Percentiles rank a stretch among this genome's conserved stretches.
Conservation (phyloP, 495 filamentous ascomycete species). For the Penicillium paradoxum region DNA sequence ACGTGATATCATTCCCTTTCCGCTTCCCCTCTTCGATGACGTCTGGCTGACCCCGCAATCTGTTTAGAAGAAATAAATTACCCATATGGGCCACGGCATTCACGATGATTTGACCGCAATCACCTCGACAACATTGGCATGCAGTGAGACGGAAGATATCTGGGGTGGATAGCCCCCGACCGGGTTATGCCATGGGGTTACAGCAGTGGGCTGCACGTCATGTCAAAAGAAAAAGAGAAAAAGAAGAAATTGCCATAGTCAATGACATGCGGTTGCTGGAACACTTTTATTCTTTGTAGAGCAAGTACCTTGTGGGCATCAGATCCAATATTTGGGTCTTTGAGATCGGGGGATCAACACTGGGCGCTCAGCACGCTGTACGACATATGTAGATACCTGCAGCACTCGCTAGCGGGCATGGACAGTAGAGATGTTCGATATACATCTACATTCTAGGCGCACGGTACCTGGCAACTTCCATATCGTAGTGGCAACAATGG, state of each 20-base stretch:
- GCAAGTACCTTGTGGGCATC: slow-evolving; percentile 28
- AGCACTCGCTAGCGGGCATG: background rate
- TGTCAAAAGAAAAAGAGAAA: background rate
- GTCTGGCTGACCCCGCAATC: slow-evolving; percentile 11
- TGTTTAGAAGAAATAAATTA: slow-evolving; percentile 28
- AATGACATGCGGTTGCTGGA: slow-evolving; percentile 9
- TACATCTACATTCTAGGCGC: too few species aligned
- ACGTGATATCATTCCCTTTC: slow-evolving; percentile 12
- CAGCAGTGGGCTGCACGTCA: background rate
- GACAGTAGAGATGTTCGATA: background rate
- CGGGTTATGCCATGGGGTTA: background rate
- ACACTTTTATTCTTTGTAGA: slow-evolving; percentile 20
- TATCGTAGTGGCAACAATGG: too few species aligned
- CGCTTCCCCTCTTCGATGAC: background rate
- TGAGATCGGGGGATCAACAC: slow-evolving; percentile 8
- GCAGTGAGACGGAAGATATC: background rate
- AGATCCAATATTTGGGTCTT: slow-evolving; percentile 12
- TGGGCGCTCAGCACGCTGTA: slow-evolving; percentile 10
- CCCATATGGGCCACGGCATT: slow-evolving; percentile 1
- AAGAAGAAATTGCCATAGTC: slow-evolving; percentile 1
- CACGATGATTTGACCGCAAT: background rate
- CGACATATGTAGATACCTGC: background rate
- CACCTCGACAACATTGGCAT: background rate
- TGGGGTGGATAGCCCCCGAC: background rate
- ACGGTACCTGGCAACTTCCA: too few species aligned